phyloP scores from a whole-genome alignment of 148 eudicot genomes.

The Polygonum aviculare region DNA sequence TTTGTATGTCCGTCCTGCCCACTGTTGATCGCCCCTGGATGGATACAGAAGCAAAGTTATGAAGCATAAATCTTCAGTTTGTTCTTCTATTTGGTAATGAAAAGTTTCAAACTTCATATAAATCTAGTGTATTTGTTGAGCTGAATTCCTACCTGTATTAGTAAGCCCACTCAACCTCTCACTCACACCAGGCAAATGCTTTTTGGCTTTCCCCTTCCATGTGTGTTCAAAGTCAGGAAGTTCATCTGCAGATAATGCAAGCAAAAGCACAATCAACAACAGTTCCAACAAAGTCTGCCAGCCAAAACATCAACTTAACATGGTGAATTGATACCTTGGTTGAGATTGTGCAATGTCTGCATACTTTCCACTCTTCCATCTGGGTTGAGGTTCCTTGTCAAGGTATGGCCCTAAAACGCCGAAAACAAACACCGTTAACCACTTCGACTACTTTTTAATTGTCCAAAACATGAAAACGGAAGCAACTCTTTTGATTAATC shows the following conservation, averaged over 20 bases:
- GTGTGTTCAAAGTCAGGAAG: conserved; percentile 7
- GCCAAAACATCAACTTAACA: background rate
- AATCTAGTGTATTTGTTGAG: background rate
- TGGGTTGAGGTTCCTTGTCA: conserved; percentile 69
- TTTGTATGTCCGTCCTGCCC: background rate
- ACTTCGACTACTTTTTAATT: background rate
- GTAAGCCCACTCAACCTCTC: background rate
- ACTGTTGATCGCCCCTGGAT: background rate
- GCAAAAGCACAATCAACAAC: background rate
- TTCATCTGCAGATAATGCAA: conserved; percentile 4
- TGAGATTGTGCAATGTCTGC: conserved; percentile 75
- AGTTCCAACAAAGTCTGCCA: background rate
- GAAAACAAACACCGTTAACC: background rate
- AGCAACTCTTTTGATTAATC: background rate
- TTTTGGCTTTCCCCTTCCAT: conserved; percentile 9
- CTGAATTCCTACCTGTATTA: conserved; percentile 3
- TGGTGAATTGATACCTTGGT: conserved; percentile 41
- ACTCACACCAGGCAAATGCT: conserved; percentile 6
- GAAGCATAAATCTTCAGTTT: background rate
- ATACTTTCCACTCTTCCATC: conserved; percentile 77
- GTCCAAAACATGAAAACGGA: background rate
- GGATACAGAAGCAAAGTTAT: background rate
- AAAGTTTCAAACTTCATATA: background rate
- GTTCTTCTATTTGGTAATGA: background rate
- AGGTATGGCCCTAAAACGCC: conserved; percentile 60